phyloP scores from a whole-genome alignment of 495 filamentous ascomycete species.

The Penicillium canariense region DNA sequence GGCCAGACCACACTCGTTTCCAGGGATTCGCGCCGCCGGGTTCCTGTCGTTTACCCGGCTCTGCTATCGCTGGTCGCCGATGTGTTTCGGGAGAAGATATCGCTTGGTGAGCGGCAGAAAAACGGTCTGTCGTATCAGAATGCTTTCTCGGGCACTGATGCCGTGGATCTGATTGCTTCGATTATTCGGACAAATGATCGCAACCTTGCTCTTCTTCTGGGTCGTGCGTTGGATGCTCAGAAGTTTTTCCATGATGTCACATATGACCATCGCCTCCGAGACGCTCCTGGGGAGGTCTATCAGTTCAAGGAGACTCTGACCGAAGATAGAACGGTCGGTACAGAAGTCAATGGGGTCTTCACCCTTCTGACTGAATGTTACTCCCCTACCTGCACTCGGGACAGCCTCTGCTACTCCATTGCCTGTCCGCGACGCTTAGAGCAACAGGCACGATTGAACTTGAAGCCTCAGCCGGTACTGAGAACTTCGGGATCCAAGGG shows the following conservation, averaged over 20 bases:
- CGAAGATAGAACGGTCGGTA: slow-evolving; percentile 69
- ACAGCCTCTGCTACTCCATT: slow-evolving; percentile 97
- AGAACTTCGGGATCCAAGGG: slow-evolving; percentile 75
- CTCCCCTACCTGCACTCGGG: slow-evolving; percentile 92
- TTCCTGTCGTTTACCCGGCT: slow-evolving; percentile 89
- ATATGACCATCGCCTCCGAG: slow-evolving; percentile 92
- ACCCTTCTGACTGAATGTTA: slow-evolving; percentile 96
- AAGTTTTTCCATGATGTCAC: slow-evolving; percentile 99
- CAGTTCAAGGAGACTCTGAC: slow-evolving; percentile 92
- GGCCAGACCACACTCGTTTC: slow-evolving; percentile 43
- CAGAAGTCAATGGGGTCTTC: slow-evolving; percentile 93
- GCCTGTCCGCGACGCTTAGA: slow-evolving; percentile 93
- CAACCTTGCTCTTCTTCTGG: slow-evolving; percentile 90
- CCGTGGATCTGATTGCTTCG: slow-evolving; percentile 88
- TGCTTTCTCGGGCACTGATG: slow-evolving; percentile 90
- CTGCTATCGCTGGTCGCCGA: slow-evolving; percentile 87
- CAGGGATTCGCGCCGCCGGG: slow-evolving; percentile 49
- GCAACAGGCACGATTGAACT: slow-evolving; percentile 88
- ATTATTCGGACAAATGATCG: slow-evolving; percentile 97
- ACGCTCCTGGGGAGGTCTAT: slow-evolving; percentile 88
- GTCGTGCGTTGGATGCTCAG: slow-evolving; percentile 91
- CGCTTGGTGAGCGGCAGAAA: slow-evolving; percentile 83
- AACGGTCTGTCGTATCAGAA: slow-evolving; percentile 97
- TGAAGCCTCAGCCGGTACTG: slow-evolving; percentile 86
- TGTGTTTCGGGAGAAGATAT: slow-evolving; percentile 81